Conservation (phyloP, 202 grass and related monocot species). For the Setaria italica region DNA sequence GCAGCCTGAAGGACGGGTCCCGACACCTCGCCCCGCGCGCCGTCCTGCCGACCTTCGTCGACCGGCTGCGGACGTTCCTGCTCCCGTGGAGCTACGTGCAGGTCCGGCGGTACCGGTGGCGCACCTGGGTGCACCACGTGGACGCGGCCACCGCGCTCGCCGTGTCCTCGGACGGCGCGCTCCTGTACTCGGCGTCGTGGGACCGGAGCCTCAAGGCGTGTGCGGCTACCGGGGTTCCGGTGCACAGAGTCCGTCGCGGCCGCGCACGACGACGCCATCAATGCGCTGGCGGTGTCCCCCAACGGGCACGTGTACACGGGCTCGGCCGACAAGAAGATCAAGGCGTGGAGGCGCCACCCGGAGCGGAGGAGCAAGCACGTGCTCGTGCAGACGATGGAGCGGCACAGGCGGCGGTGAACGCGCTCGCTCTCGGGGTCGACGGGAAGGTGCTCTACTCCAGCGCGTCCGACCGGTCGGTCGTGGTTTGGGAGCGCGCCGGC, state of each 20-base stretch:
- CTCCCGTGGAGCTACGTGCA: slow-evolving; percentile 59
- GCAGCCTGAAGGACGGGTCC: slow-evolving; percentile 4
- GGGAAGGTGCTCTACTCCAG: slow-evolving; percentile 68
- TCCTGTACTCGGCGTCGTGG: slow-evolving; percentile 82
- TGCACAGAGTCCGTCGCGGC: slow-evolving; percentile 60
- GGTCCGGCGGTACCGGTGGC: slow-evolving; percentile 54
- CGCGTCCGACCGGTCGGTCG: slow-evolving; percentile 58
- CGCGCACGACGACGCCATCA: slow-evolving; percentile 71
- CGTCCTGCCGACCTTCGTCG: slow-evolving; percentile 53
- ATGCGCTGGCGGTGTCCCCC: slow-evolving; percentile 55
- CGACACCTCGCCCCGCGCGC: slow-evolving; percentile 34
- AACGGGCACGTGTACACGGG: slow-evolving; percentile 68
- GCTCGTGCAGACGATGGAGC: slow-evolving; percentile 48
- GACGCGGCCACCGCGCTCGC: slow-evolving; percentile 67
- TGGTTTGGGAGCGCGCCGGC: slow-evolving; percentile 55
- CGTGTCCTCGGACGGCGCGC: slow-evolving; percentile 48
- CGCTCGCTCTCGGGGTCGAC: slow-evolving; percentile 55
- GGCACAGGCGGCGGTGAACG: slow-evolving; percentile 64
- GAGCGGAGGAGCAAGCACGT: slow-evolving; percentile 42
- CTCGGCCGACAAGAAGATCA: slow-evolving; percentile 64
- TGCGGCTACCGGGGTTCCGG: slow-evolving; percentile 49
- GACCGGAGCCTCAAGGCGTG: slow-evolving; percentile 73
- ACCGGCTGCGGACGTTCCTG: slow-evolving; percentile 54
- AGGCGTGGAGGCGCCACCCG: slow-evolving; percentile 48
- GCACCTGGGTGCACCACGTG: slow-evolving; percentile 75